Conservation (phyloP, 192 early-diverging fungal species). For the Coemansia sp. region DNA sequence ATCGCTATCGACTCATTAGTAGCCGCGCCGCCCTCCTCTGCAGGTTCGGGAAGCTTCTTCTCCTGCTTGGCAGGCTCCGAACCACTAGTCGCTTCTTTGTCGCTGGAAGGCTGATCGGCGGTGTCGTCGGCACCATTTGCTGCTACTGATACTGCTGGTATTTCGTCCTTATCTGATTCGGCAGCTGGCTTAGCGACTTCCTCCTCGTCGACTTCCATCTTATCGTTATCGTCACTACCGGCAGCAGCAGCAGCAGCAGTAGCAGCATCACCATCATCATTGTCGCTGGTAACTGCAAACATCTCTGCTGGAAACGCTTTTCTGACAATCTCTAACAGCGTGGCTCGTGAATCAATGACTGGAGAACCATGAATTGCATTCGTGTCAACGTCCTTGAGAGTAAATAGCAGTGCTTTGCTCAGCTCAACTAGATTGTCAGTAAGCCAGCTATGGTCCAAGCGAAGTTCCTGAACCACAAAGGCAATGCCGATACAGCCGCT, state of each 20-base stretch:
- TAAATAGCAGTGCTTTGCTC: constrained; percentile 86
- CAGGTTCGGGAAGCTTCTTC: no score
- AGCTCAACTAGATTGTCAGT: constrained; percentile 93
- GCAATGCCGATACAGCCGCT: constrained; percentile 90
- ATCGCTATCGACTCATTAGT: not conserved
- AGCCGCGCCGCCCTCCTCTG: no score
- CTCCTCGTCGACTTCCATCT: constrained; percentile 2
- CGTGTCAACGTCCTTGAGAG: constrained; percentile 78
- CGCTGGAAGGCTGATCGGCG: no score
- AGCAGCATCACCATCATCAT: constrained; percentile 45
- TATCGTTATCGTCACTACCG: constrained; percentile 10
- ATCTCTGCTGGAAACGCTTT: constrained; percentile 33
- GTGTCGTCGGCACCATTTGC: no score
- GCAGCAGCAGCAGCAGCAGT: not conserved
- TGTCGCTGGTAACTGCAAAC: constrained; percentile 21
- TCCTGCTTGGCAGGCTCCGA: no score
- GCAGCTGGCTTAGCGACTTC: no score
- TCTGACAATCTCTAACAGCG: constrained; percentile 38
- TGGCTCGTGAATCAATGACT: constrained; percentile 25
- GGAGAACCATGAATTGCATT: constrained; percentile 20
- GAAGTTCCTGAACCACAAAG: constrained; percentile 75
- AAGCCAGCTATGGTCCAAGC: constrained; percentile 88
- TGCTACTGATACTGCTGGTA: no score
- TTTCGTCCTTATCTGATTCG: no score
- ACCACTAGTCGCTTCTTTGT: no score